Percentiles rank a stretch among this genome's conserved stretches.
Conservation (phyloP, 1,284 basidiomycete species). For the Rhodotorula sp. region DNA sequence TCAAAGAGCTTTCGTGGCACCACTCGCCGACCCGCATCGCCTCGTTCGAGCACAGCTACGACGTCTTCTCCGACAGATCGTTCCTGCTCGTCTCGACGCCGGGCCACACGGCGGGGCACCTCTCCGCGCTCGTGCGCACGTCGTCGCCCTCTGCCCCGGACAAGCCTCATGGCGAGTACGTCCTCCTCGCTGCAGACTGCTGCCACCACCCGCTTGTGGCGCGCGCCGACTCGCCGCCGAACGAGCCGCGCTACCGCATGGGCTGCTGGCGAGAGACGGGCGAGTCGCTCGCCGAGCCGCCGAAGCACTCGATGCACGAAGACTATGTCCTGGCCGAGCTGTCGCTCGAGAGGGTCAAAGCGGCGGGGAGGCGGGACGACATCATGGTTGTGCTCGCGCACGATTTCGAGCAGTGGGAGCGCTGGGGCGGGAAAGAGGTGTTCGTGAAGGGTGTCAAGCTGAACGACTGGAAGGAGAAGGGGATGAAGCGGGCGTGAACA, state of each 20-base stretch:
- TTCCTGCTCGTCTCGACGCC: slow-evolving; percentile 62
- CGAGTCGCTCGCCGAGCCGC: neutral
- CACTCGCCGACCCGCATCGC: slow-evolving; percentile 49
- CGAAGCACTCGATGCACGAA: slow-evolving; percentile 20
- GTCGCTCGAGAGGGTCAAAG: slow-evolving; percentile 27
- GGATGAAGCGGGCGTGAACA: slow-evolving; percentile 10
- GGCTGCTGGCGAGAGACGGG: slow-evolving; percentile 11
- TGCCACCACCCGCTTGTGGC: slow-evolving; percentile 16
- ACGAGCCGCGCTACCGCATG: slow-evolving; percentile 6
- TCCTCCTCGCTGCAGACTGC: slow-evolving; percentile 31
- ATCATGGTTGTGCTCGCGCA: slow-evolving; percentile 28
- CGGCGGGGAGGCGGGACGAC: slow-evolving; percentile 10
- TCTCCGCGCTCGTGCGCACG: slow-evolving; percentile 61
- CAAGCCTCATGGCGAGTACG: slow-evolving; percentile 13
- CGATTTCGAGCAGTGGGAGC: slow-evolving; percentile 20
- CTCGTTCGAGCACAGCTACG: slow-evolving; percentile 59
- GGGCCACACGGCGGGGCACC: slow-evolving; percentile 60
- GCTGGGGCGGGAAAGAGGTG: slow-evolving; percentile 11
- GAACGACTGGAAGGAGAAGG: slow-evolving; percentile 26
- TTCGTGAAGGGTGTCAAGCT: slow-evolving; percentile 7
- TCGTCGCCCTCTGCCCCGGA: neutral
- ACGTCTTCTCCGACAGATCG: slow-evolving; percentile 62
- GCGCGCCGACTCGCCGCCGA: neutral
- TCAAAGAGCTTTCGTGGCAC: slow-evolving; percentile 11
- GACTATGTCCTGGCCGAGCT: slow-evolving; percentile 12